A percentile compares a stretch with the other conserved stretches of the same genome.
These are phyloP conservation scores for Penicillium decumbens DNA, from an alignment of 2,329 filamentous ascomycete species.

Conservation along the genomic window DNA sequence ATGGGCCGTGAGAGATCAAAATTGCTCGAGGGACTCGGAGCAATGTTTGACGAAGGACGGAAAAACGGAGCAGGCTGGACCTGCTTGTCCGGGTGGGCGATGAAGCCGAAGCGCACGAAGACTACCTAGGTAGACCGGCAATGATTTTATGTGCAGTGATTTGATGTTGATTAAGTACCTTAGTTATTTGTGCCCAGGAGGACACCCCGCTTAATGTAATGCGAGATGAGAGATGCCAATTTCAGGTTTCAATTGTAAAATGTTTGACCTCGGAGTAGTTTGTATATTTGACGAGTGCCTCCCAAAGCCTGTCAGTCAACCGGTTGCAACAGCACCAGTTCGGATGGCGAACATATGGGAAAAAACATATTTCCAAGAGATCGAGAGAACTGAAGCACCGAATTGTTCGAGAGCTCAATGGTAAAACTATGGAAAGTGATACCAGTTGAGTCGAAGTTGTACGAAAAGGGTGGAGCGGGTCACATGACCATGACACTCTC, in stretches of 20 bases:
- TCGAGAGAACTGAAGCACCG: no score
- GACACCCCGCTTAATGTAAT: constrained; percentile 12
- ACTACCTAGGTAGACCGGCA: neutral
- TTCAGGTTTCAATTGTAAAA: neutral
- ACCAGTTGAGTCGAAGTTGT: neutral
- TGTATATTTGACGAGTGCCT: neutral
- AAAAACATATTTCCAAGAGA: no score
- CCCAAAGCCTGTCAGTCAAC: neutral
- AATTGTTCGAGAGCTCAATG: neutral
- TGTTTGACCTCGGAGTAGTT: no score
- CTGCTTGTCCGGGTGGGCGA: constrained; percentile 56
- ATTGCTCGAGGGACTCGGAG: constrained; percentile 53
- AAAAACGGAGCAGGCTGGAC: constrained; percentile 56
- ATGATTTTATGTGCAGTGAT: neutral
- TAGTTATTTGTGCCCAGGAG: constrained; percentile 10
- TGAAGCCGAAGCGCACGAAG: constrained; percentile 43
- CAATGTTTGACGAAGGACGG: constrained; percentile 58
- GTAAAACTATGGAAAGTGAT: neutral
- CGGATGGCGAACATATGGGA: no score
- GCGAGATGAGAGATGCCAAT: constrained; percentile 12
- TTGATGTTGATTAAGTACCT: neutral
- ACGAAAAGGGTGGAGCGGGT: neutral
- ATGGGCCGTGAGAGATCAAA: constrained; percentile 62
- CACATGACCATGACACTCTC: constrained; percentile 5
- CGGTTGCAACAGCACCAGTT: no score